Conservation (phyloP, 176 grass and related monocot species). For the Aegilops umbellulata region DNA sequence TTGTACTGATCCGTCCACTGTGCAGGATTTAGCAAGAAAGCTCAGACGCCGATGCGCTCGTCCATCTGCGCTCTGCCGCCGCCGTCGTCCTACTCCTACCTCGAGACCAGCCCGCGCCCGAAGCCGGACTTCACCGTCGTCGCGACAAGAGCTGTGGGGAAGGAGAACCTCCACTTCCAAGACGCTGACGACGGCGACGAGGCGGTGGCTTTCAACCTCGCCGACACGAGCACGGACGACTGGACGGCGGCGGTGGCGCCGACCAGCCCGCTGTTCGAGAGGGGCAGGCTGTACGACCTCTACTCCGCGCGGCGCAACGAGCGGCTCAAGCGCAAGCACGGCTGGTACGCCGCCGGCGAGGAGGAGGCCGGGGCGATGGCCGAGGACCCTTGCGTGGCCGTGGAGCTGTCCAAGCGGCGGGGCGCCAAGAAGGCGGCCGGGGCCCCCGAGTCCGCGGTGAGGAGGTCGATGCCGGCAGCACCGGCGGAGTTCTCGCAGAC, state of each 20-base stretch:
- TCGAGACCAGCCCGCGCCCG: constrained; percentile 24
- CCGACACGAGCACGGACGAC: background rate
- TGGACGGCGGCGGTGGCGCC: background rate
- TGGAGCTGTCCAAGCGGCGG: constrained; percentile 62
- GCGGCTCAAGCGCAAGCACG: constrained; percentile 76
- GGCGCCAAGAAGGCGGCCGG: constrained; percentile 43
- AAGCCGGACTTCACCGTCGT: constrained; percentile 28
- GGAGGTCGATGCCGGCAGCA: constrained; percentile 46
- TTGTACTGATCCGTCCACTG: background rate
- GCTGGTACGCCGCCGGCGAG: constrained; percentile 41
- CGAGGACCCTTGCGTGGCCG: constrained; percentile 67
- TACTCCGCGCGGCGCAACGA: constrained; percentile 84
- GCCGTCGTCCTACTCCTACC: background rate
- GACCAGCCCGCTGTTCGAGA: constrained; percentile 61
- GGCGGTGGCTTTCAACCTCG: constrained; percentile 7
- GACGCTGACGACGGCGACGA: constrained; percentile 34
- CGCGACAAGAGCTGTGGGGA: constrained; percentile 1
- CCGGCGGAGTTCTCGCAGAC: constrained; percentile 6
- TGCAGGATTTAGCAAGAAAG: constrained; percentile 54
- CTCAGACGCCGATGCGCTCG: constrained; percentile 28
- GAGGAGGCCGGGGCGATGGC: constrained; percentile 40
- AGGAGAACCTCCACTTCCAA: constrained; percentile 31
- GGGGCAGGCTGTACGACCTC: constrained; percentile 74
- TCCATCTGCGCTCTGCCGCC: constrained; percentile 51
- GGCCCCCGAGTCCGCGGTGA: constrained; percentile 36